phyloP scores from a whole-genome alignment of 768 basidiomycete species.

The Kwoniella newhampshirensis region DNA sequence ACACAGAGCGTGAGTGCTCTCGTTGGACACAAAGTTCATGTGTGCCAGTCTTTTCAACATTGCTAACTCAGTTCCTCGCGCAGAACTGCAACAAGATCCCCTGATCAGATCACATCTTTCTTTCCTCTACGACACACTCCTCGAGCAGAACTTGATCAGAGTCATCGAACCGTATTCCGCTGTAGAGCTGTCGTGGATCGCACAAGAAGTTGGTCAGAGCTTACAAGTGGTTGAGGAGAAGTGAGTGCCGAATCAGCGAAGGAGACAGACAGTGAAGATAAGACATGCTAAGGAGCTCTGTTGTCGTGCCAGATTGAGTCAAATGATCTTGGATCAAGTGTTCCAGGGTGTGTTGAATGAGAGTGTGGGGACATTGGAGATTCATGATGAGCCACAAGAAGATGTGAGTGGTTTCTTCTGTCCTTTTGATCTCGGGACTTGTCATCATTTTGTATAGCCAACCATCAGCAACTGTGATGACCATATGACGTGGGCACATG shows the following conservation, averaged over 20 bases:
- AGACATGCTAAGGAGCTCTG: neutral
- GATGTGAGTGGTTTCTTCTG: constrained; percentile 65
- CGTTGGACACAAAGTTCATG: neutral
- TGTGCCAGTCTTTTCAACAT: too few relatives aligned
- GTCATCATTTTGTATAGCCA: too few relatives aligned
- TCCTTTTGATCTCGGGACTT: too few relatives aligned
- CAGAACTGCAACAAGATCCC: constrained; percentile 91
- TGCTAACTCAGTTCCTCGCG: neutral
- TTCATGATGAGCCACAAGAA: constrained; percentile 82
- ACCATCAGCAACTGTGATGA: too few relatives aligned
- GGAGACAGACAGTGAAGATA: too few relatives aligned
- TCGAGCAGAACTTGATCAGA: constrained; percentile 90
- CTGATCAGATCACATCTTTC: constrained; percentile 94
- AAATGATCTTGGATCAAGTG: constrained; percentile 97
- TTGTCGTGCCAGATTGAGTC: constrained; percentile 68
- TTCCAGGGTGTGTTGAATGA: constrained; percentile 96
- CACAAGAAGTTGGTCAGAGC: constrained; percentile 79
- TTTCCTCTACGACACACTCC: constrained; percentile 88
- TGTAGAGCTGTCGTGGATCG: constrained; percentile 87
- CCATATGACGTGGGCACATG: neutral
- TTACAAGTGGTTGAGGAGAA: constrained; percentile 86
- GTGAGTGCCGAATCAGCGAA: constrained; percentile 60
- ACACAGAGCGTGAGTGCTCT: constrained; percentile 65
- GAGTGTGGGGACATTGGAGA: constrained; percentile 81
- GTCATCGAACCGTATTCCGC: constrained; percentile 95